Conservation (phyloP, 129 eudicot species). For the Flaveria bidentis region DNA sequence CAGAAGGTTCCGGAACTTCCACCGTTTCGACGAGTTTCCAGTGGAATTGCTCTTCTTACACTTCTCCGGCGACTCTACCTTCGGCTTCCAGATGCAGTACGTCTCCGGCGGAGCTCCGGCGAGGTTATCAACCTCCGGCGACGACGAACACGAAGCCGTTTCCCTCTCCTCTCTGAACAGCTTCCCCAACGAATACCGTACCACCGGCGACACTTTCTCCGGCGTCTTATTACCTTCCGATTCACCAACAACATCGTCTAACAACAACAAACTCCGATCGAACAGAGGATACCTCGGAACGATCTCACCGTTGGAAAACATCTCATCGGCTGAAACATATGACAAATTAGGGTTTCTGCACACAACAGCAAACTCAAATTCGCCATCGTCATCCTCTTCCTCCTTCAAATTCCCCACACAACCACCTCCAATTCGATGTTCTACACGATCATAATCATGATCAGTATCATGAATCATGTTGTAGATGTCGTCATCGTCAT, state of each 20-base stretch:
- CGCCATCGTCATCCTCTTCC: conserved; percentile 43
- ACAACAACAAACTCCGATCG: conserved; percentile 47
- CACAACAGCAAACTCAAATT: conserved; percentile 61
- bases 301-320: conserved; percentile 68
- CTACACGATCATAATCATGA: background rate
- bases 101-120: conserved; percentile 57
- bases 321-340: conserved; percentile 62
- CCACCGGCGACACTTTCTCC: conserved; percentile 8
- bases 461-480: conserved; percentile 21
- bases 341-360: conserved; percentile 28
- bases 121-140: conserved; percentile 63
- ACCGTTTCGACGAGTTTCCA: conserved; percentile 63
- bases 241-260: background rate
- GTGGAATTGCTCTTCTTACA: conserved; percentile 72
- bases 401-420: background rate
- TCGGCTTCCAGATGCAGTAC: conserved; percentile 76
- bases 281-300: conserved; percentile 63
- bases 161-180: conserved; percentile 60
- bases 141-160: conserved; percentile 59
- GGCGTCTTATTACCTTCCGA: conserved; percentile 18
- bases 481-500: conserved; percentile 12
- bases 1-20: conserved; percentile 54
- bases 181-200: conserved; percentile 51
- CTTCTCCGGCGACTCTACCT: conserved; percentile 30
- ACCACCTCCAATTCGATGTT: background rate